Evolutionary conservation across 805 yeast species (phyloP), one percentile per base, ranked within the genome.

Genomic region (Saturnispora hagleri): DNA sequence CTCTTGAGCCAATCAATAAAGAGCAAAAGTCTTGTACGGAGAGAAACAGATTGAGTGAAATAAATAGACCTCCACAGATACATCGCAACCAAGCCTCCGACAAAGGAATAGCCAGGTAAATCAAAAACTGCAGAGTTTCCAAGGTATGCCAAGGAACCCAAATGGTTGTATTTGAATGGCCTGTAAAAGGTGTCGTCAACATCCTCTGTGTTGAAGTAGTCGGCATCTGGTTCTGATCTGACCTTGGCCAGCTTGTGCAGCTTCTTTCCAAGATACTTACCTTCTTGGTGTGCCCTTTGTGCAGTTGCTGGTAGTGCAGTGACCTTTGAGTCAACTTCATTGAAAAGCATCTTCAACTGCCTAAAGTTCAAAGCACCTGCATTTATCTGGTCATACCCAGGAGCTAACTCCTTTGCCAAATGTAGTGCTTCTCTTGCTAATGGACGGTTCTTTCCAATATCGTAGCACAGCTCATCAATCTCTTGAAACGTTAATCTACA

Each of bases 91-190:
- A 89, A 73, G 28, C 89, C 80, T 61, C 86, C 78, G 64, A 84
- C 82, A 52, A 84, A 79, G 77, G 88, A 84, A 64, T 82, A 84
- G 76, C 84, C 75, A 28, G 83, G 80, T 61, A 91, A 73, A 66
- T 90, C 97, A 45, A 97, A 97, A 61, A 91, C 90, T 44, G 98
- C 98, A 67, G 83, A 79, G 66, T 91, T 97, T 60, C 97, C 98
- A 66, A 91, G 83, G 74, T 90, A 90, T 35, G 97, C 97, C 59
- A 90, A 75, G 31, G 97, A 81, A 68, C 97, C 97, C 72, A 85
- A 84, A 73, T 90, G 95, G 53, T 80, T 75, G 74, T 90, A 90
- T 59, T 76, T 75, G 74, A 90, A 90, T 50, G 84, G 82, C 54
- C 55, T 76, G 73, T 58, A 76, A 67, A 58, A 69, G 50, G 71